phyloP scores from a whole-genome alignment of 2,329 filamentous ascomycete genomes.

The Pestalotiopsis sp. region DNA sequence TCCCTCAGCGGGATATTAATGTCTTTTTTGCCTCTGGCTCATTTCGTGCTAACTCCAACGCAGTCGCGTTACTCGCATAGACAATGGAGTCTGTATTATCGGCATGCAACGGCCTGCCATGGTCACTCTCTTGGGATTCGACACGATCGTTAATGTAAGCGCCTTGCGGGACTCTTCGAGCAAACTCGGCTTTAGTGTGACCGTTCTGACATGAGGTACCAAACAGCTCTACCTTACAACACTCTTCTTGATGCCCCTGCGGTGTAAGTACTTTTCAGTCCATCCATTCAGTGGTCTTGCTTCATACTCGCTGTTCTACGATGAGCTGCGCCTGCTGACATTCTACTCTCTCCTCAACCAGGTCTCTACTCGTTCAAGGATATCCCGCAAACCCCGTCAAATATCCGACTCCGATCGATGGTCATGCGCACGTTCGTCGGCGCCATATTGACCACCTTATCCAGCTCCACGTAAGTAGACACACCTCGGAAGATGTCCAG shows the following conservation, averaged over 20 bases:
- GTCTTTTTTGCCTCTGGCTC: background rate
- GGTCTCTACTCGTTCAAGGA: slow-evolving; percentile 58
- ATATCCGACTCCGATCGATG: slow-evolving; percentile 48
- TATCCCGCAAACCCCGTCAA: slow-evolving; percentile 42
- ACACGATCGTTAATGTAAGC: slow-evolving; percentile 58
- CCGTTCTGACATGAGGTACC: background rate
- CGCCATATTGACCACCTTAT: slow-evolving; percentile 56
- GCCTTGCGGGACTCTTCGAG: background rate
- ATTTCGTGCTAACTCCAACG: background rate
- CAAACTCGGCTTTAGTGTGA: too few relatives aligned
- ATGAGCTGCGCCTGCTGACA: background rate
- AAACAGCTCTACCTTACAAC: slow-evolving; percentile 58
- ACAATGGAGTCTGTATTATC: slow-evolving; percentile 60
- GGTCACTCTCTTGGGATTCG: slow-evolving; percentile 64
- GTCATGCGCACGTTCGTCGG: slow-evolving; percentile 63
- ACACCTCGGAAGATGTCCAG: background rate
- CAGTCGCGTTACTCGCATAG: slow-evolving; percentile 59
- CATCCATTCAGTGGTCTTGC: background rate
- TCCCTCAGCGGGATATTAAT: background rate
- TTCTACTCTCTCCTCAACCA: slow-evolving; percentile 24
- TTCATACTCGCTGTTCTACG: background rate
- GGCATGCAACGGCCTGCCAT: slow-evolving; percentile 62
- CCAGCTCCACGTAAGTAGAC: slow-evolving; percentile 55
- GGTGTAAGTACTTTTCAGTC: slow-evolving; percentile 40
- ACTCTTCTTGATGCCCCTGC: slow-evolving; percentile 64